A percentile compares a stretch with the other conserved stretches of the same genome.
Evolutionary conservation across 306 rosid genomes (phyloP).

Genomic region (Quercus cerris): DNA sequence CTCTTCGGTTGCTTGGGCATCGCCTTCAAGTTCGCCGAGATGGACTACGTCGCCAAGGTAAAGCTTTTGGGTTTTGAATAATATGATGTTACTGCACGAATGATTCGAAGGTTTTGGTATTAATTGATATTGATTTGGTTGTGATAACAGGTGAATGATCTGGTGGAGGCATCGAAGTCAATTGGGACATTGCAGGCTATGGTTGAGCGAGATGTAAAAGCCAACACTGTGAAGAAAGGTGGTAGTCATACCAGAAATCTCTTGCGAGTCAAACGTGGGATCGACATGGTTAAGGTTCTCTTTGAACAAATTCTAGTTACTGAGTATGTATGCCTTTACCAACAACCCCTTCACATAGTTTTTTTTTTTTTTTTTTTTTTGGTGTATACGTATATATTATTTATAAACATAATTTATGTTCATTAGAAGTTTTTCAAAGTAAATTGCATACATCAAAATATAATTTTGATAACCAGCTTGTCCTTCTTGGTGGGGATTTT

Average conservation of each 20-base stretch:
- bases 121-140: constrained; percentile 13
- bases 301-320: constrained; percentile 69
- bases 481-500: too few species aligned
- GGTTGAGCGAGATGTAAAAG: constrained; percentile 64
- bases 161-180: constrained; percentile 74
- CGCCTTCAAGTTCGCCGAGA: constrained; percentile 97
- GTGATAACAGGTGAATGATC: constrained; percentile 63
- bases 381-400: too few species aligned
- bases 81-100: too few species aligned
- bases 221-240: constrained; percentile 45
- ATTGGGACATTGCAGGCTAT: constrained; percentile 49
- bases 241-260: constrained; percentile 93
- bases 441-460: too few species aligned
- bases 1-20: constrained; percentile 84
- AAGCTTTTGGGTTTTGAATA: not conserved
- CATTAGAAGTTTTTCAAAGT: too few species aligned
- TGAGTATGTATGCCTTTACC: constrained; percentile 45
- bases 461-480: too few species aligned
- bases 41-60: constrained; percentile 83
- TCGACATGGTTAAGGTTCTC: constrained; percentile 85
- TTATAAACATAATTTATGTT: too few species aligned
- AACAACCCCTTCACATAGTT: not conserved
- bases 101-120: not conserved
- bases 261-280: constrained; percentile 85
- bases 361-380: not conserved